Conservation (phyloP, 495 filamentous ascomycete genomes). For the Trypethelium eluteriae region DNA sequence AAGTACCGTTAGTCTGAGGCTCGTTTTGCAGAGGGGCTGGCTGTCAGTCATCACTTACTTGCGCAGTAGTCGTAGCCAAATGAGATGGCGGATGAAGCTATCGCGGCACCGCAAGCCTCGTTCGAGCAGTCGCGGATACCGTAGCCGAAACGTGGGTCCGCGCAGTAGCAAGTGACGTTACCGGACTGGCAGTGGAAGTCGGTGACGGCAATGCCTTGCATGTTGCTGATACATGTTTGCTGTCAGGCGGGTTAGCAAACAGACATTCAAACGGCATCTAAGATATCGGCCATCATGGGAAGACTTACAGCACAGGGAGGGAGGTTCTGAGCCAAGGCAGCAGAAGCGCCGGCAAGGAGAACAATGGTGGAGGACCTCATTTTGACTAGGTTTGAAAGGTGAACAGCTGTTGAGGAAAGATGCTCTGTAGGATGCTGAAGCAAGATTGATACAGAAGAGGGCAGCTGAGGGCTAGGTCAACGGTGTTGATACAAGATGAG, state of each 20-base stretch:
- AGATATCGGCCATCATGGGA: neutral
- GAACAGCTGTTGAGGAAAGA: neutral
- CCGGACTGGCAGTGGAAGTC: conserved; percentile 51
- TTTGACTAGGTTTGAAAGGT: conserved; percentile 6
- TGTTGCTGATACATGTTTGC: conserved; percentile 66
- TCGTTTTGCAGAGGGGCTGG: no score
- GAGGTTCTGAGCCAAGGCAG: conserved; percentile 20
- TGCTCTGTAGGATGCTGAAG: conserved; percentile 9
- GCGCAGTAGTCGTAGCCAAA: conserved; percentile 39
- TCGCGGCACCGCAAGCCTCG: conserved; percentile 48
- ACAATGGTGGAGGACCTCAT: conserved; percentile 32
- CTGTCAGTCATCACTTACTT: conserved; percentile 23
- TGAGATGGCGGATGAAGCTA: conserved; percentile 30
- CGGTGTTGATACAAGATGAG: conserved; percentile 1
- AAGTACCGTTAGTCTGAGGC: no score
- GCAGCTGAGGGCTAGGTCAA: conserved; percentile 5
- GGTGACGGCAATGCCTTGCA: conserved; percentile 53
- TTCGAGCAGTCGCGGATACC: conserved; percentile 74
- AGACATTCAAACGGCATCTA: neutral
- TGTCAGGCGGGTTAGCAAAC: conserved; percentile 27
- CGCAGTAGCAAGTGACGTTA: conserved; percentile 65
- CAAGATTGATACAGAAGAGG: neutral
- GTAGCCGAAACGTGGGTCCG: conserved; percentile 56
- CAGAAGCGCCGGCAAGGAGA: conserved; percentile 25
- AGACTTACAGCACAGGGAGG: conserved; percentile 18